Base-by-base conservation (phyloP, 805 yeast species). In the Candida broadrunensis region DNA sequence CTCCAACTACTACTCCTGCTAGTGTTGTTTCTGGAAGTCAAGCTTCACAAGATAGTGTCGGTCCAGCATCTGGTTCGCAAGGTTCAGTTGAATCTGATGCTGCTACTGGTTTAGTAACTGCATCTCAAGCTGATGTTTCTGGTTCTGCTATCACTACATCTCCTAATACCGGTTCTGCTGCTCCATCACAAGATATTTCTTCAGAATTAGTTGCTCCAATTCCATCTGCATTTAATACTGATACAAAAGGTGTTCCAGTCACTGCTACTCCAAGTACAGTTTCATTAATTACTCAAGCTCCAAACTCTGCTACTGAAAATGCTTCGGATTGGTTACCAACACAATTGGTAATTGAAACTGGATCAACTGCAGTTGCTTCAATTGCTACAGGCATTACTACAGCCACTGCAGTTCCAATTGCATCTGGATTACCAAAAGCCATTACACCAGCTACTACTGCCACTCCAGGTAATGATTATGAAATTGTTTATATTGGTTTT, bases 401-500 rank as follows among this genome's bases (percentile, higher is more conserved):
- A 44, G 41, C 64, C 8, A 55, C 66, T n/a, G 51, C 59, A 20
- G 54, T 73, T 9, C 46, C 65, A 3, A 48, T 55, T 23, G 55
- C 59, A 12, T 52, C 83, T 14, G 75, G 79, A 25, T 70, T 88
- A 48, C 96, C 96, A 38, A 79, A 80, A 51, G 87, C 85, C 8
- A 86, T 89, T 53, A 77, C 88, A 0, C 95, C 96, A n/a, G 66
- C 65, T 2, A 63, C 68, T 7, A 73, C 80, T 11, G 58, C 73
- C 2, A 64, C 70, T 13, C 73, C 75, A 23, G 78, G 77, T 42
- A 46, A 44, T 17, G 54, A 67, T 46, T 77, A 78, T 54, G 68
- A 73, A 37, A 61, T 81, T 41, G 78, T 89, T 39, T 81, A 85
- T 36, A 67, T 89, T 56, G 96, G 95, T 4, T 91, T 91, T 72